Evolutionary conservation across 768 basidiomycete species (phyloP).

Genomic region (button mushroom (Agaricus bisporus)): DNA sequence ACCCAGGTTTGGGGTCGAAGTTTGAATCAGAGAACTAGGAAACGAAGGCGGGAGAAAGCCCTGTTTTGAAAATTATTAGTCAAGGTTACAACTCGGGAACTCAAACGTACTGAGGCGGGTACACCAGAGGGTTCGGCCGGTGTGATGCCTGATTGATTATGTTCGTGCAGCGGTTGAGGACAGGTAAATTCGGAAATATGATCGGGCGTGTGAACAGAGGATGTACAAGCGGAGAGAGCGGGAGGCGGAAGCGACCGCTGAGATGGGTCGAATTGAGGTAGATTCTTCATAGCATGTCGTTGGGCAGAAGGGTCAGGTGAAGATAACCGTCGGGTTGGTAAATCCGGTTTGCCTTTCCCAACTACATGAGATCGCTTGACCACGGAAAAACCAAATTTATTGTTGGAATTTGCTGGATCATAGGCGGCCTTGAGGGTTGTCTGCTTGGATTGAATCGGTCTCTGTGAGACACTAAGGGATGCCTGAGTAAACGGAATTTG

Average conservation of each 20-base stretch:
- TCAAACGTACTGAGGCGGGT: background rate
- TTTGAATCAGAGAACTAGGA: slow-evolving; percentile 39
- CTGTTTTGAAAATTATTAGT: slow-evolving; percentile 17
- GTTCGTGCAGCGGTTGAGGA: too few relatives aligned
- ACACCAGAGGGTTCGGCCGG: background rate
- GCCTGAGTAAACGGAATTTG: background rate
- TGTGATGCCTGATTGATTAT: too few relatives aligned
- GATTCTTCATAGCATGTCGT: too few relatives aligned
- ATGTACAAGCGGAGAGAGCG: too few relatives aligned
- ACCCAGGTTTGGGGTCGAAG: slow-evolving; percentile 40
- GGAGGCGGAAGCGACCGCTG: too few relatives aligned
- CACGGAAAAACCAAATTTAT: background rate
- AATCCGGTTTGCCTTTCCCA: background rate
- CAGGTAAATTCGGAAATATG: too few relatives aligned
- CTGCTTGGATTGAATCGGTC: background rate
- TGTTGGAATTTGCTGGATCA: background rate
- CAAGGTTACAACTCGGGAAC: too few relatives aligned
- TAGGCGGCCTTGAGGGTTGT: background rate
- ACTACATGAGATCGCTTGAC: background rate
- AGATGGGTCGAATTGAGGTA: too few relatives aligned
- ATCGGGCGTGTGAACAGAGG: too few relatives aligned
- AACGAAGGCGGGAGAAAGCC: slow-evolving; percentile 53
- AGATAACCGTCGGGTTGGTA: background rate
- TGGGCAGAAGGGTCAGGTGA: background rate
- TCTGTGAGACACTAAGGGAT: background rate